Evolutionary conservation across 768 basidiomycete genomes (phyloP).

Genomic region (Leccinum imitatum): DNA sequence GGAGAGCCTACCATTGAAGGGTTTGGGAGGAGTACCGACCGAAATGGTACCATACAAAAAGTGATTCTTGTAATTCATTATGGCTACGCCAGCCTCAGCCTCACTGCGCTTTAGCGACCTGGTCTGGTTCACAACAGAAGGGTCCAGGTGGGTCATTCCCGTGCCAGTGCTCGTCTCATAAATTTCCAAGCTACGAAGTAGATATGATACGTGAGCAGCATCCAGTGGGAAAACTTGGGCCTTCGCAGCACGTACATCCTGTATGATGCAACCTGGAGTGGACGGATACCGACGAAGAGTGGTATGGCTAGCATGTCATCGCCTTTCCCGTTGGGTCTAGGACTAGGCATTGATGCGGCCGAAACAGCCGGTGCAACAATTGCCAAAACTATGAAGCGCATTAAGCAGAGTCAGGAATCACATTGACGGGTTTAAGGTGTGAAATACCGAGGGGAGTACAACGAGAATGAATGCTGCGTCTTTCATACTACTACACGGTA

Average conservation of each 20-base stretch:
- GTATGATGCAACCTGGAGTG: constrained; percentile 1
- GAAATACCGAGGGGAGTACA: too few species aligned
- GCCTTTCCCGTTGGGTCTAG: neutral
- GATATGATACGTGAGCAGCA: neutral
- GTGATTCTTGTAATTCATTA: neutral
- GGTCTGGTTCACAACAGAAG: neutral
- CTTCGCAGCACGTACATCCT: constrained; percentile 5
- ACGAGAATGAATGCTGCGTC: neutral
- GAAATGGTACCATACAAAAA: constrained; percentile 13
- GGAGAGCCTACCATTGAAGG: neutral
- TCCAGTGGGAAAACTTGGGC: neutral
- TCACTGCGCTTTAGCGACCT: neutral
- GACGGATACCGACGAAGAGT: constrained; percentile 3
- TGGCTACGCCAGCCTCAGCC: neutral
- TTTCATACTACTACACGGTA: neutral
- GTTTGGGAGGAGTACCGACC: constrained; percentile 2
- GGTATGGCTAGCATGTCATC: constrained; percentile 6
- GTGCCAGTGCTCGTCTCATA: constrained; percentile 4
- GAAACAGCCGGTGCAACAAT: constrained; percentile 4
- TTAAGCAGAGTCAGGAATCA: too few species aligned
- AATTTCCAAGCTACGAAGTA: neutral
- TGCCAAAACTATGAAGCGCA: neutral
- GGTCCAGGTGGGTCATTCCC: neutral
- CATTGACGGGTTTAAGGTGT: neutral
- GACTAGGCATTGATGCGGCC: constrained; percentile 1